phyloP scores from a whole-genome alignment of 2,329 filamentous ascomycete genomes.

The Aspergillus carbonarius region DNA sequence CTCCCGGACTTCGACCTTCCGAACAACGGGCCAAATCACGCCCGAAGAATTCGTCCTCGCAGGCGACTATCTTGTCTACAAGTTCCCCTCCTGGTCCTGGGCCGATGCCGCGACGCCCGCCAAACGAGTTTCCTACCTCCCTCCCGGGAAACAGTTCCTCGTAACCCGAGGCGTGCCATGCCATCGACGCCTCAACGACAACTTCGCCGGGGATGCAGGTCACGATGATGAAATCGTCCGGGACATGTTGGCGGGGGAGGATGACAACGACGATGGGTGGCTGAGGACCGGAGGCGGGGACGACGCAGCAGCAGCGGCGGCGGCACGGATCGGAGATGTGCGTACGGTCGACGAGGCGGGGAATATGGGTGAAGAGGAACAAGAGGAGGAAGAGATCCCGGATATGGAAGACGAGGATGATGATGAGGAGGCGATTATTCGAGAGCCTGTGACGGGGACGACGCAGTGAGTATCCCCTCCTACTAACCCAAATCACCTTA shows the following conservation, averaged over 20 bases:
- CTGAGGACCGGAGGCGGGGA: conserved; percentile 72
- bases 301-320: conserved; percentile 62
- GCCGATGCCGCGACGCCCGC: conserved; percentile 78
- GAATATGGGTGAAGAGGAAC: conserved; percentile 73
- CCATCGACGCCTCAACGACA: conserved; percentile 83
- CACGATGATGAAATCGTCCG: conserved; percentile 83
- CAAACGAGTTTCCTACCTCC: conserved; percentile 78
- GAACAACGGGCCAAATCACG: conserved; percentile 89
- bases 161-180: conserved; percentile 94
- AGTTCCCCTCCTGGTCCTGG: conserved; percentile 99
- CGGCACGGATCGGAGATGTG: conserved; percentile 75
- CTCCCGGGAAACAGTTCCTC: conserved; percentile 88
- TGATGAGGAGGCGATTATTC: conserved; percentile 91
- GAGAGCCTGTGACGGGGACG: conserved; percentile 60
- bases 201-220: conserved; percentile 85
- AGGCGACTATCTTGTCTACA: conserved; percentile 97
- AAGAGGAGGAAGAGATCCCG: conserved; percentile 74
- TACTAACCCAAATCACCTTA: conserved; percentile 1
- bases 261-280: conserved; percentile 80
- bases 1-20: conserved; percentile 87
- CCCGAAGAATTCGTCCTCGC: conserved; percentile 95
- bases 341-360: conserved; percentile 86
- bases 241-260: conserved; percentile 63
- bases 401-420: conserved; percentile 98
- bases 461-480: conserved; percentile 51